A percentile compares a stretch with the other conserved stretches of the same genome.
These are phyloP conservation scores for Geosmithia morbida DNA, from an alignment of 2,329 filamentous ascomycete species.

Conservation along the genomic window DNA sequence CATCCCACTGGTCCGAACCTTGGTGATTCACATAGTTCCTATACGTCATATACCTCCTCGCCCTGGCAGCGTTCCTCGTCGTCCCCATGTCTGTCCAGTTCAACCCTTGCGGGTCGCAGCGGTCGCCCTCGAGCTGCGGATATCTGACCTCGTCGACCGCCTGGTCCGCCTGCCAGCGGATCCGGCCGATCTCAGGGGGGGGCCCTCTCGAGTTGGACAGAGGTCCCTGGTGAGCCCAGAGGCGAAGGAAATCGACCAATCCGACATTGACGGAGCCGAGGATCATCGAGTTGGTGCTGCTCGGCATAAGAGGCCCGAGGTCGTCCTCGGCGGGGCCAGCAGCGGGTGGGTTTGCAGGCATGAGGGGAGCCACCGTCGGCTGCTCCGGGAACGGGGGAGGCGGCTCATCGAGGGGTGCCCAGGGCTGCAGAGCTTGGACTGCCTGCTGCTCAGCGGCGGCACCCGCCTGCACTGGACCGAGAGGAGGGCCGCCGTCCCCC, in stretches of 20 bases:
- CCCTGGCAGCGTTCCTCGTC: constrained; percentile 30
- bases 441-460: too few species aligned
- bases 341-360: constrained; percentile 9
- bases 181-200: constrained; percentile 13
- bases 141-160: constrained; percentile 16
- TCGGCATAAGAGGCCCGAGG: constrained; percentile 7
- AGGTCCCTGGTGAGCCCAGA: constrained; percentile 26
- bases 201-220: constrained; percentile 10
- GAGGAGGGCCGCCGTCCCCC: neutral
- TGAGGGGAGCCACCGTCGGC: neutral
- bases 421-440: neutral
- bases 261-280: constrained; percentile 34
- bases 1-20: constrained; percentile 30
- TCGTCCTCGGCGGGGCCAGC: constrained; percentile 7
- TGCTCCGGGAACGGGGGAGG: neutral
- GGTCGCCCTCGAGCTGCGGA: constrained; percentile 37
- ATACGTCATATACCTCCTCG: constrained; percentile 32
- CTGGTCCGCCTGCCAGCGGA: constrained; percentile 6
- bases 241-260: constrained; percentile 32
- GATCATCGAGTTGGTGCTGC: constrained; percentile 18
- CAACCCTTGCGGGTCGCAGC: constrained; percentile 44
- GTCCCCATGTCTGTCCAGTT: constrained; percentile 40
- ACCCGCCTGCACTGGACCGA: constrained; percentile 2
- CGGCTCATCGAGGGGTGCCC: neutral
- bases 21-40: constrained; percentile 42